Base-by-base conservation (phyloP, 2,329 filamentous ascomycete species). In the Purpureocillium takamizusanense region DNA sequence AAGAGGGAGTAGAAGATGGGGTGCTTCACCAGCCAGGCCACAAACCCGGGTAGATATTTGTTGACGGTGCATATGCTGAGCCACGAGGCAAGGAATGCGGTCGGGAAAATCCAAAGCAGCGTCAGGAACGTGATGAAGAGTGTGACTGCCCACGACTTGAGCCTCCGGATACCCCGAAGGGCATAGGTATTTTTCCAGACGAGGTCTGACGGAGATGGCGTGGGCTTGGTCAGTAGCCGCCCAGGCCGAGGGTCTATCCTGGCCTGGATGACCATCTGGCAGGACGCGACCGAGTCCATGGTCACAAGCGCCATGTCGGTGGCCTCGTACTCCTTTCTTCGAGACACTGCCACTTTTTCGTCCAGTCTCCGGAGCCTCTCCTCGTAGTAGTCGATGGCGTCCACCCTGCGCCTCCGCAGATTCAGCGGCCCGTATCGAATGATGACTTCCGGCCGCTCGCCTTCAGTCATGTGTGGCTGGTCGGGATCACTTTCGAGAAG, bases 261-360 rank as follows among this genome's bases (percentile, higher is more conserved):
- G 4, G 92, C 89, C 61, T 98, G 92, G 32, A 95, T 86, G 17
- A 89, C 86, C 88, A 97, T 95, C 65, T 98, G 92, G 49, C 78
- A 81, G 25, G 89, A 83, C 12, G 89, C 86, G 36, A 95, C 92
- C 4, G 87, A 92, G 63, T 95, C 86, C 87, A 98, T 94, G 0
- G 92, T 97, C 30, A 98, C 86, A 59, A 98, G 95, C 1, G 94
- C 94, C 43, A 94, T 74, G 35, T 90, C 83, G 1, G 81, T 89
- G 0, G 92, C 72, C 6, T 73, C 66, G 51, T 88, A 97, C 4
- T 83, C 74, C 57, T 86, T 85, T 51, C 78, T 77, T 21, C 92
- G 78, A 10, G 87, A 77, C 7, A 63, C 62, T 7, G 63, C 60
- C 36, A 98, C 86, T 47, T 80, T 73, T 35, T 86, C 83, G 48